Base-by-base conservation (phyloP, 2,329 filamentous ascomycete genomes). In the Diplodia sapinea region DNA sequence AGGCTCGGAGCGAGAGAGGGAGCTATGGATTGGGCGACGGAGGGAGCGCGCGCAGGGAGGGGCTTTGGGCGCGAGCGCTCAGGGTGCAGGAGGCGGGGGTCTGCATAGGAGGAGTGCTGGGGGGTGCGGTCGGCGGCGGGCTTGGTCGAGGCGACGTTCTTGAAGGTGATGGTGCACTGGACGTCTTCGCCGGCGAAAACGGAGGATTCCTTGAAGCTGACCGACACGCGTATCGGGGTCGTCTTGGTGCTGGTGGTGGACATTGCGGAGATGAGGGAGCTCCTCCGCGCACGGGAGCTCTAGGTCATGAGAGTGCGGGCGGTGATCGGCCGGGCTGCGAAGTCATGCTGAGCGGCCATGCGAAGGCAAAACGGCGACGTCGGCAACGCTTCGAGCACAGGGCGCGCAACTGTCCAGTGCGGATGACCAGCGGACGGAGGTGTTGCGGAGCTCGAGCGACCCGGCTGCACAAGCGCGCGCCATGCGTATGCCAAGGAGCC, bases 101-200 rank as follows among this genome's bases (percentile, higher is more conserved):
- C 67, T n/a, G 71, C 20, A 73, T 69, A 20, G 76, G 73, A 54
- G 74, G 75, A 6, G 70, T 68, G 61, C 76, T 75, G 7, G 75
- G 73, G 72, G 65, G 73, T 74, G 70, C 74, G 72, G 68, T 76
- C 74, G 71, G 70, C 70, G 26, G 75, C 71, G 29, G 31, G 17
- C 9, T 38, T 29, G n/a, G 87, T 85, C 70, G 75, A 79, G 36
- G 86, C 83, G 61, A 94, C 86, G 78, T 99, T 99, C 81, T 91
- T 94, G 82, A 99, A 99, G 62, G 92, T 97, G 79, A 99, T 96
- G 72, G 90, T 93, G 81, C 95, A 98, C 82, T 94, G 92, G 76
- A 98, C 87, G 76, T 97, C 91, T 84, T 99, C 95, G 80, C 95
- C 95, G 68, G 95, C 92, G 81, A 98, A 99, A 74, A 99, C 92